Evolutionary conservation across 169 alveolate genomes (phyloP).

Genomic region (Plasmodium vinckei): DNA sequence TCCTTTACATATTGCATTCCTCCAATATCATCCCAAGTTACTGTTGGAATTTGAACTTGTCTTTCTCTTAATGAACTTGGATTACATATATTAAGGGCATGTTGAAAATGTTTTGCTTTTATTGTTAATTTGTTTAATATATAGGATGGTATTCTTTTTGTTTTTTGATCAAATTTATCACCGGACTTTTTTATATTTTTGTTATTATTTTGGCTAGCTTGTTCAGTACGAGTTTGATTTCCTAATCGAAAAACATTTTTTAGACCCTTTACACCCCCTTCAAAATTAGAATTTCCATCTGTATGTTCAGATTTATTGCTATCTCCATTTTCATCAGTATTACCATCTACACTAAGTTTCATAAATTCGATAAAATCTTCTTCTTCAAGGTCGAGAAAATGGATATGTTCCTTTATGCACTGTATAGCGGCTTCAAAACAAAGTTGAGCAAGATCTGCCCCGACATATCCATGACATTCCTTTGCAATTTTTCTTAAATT

Average conservation of each 20-base stretch:
- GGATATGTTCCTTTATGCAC: constrained; percentile 81
- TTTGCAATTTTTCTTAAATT: constrained; percentile 90
- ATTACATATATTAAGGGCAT: constrained; percentile 91
- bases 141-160: constrained; percentile 76
- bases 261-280: background rate
- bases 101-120: constrained; percentile 87
- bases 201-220: background rate
- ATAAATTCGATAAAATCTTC: constrained; percentile 70
- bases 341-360: constrained; percentile 28
- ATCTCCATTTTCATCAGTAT: background rate
- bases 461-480: constrained; percentile 95
- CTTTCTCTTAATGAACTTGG: constrained; percentile 95
- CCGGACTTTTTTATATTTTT: background rate
- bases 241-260: too few species aligned
- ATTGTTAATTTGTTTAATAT: constrained; percentile 80
- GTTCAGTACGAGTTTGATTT: background rate
- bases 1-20: constrained; percentile 91
- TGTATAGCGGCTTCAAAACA: constrained; percentile 93
- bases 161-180: constrained; percentile 18
- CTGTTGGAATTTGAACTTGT: constrained; percentile 94
- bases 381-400: constrained; percentile 59
- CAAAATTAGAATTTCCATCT: background rate
- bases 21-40: constrained; percentile 95
- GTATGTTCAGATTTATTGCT: background rate
- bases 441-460: constrained; percentile 92